phyloP scores from a whole-genome alignment of 129 eudicot genomes.

The Centrapalus pauciflorus region DNA sequence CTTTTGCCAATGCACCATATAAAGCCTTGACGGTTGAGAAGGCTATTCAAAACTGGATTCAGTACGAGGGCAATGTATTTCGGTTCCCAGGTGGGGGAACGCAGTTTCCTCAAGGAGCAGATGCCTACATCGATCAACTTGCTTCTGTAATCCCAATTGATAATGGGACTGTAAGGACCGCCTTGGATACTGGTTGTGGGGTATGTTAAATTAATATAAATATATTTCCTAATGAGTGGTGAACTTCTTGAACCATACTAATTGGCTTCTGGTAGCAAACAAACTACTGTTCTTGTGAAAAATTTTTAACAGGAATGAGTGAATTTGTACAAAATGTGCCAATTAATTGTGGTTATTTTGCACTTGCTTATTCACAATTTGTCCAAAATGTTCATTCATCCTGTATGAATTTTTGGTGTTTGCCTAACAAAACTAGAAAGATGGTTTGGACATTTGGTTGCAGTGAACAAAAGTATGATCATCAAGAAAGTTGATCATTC shows the following conservation, averaged over 20 bases:
- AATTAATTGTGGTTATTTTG: not conserved
- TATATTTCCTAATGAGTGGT: constrained; percentile 5
- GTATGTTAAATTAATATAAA: constrained; percentile 42
- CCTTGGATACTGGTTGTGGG: constrained; percentile 99
- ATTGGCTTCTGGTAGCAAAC: not conserved
- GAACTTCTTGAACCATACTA: not conserved
- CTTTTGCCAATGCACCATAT: constrained; percentile 94
- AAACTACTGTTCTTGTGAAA: not conserved
- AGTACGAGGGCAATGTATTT: constrained; percentile 89
- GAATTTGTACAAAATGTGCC: not conserved
- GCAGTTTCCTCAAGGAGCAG: constrained; percentile 99
- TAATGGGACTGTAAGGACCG: constrained; percentile 88
- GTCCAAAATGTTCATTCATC: not conserved
- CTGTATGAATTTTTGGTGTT: not conserved
- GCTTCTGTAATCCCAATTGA: constrained; percentile 87
- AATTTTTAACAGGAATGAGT: not conserved
- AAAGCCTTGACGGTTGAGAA: constrained; percentile 96
- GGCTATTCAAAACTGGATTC: constrained; percentile 98
- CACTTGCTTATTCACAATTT: not conserved
- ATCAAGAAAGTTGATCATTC: not conserved
- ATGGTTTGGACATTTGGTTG: not conserved
- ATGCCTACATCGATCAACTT: constrained; percentile 87
- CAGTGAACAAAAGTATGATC: not conserved
- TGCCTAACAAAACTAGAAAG: not conserved
- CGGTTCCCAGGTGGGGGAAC: constrained; percentile 99